Conservation (phyloP, 2,329 filamentous ascomycete genomes). For the Microascus cirrosus region DNA sequence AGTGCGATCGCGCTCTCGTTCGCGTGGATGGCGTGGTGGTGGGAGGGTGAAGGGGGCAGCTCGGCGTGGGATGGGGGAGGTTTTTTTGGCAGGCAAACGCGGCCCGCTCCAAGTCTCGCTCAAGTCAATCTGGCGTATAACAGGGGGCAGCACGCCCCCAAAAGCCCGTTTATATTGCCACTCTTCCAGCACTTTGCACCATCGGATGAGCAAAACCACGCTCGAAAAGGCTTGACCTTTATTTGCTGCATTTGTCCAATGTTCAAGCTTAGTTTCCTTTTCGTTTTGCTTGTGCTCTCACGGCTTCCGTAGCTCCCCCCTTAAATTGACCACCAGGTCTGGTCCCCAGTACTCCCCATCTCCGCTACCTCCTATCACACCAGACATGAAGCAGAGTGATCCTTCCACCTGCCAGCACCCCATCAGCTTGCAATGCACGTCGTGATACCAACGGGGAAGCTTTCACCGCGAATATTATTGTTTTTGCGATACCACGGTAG, state of each 20-base stretch:
- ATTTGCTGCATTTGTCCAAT: background rate
- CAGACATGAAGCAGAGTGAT: background rate
- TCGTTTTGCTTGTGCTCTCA: background rate
- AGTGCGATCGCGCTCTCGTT: background rate
- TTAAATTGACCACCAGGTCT: background rate
- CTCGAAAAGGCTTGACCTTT: background rate
- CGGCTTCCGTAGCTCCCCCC: background rate
- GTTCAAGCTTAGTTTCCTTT: background rate
- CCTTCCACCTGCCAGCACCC: background rate
- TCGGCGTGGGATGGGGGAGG: background rate
- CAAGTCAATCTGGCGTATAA: background rate
- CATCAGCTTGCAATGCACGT: background rate
- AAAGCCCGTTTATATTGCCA: background rate
- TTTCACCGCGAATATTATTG: background rate
- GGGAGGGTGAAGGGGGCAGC: background rate
- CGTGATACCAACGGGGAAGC: background rate
- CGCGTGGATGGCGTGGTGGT: background rate
- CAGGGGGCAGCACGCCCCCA: background rate
- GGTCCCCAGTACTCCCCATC: background rate
- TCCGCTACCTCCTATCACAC: background rate
- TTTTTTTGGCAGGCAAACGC: background rate
- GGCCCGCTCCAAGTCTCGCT: background rate
- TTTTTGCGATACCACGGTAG: background rate
- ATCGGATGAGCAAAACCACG: background rate
- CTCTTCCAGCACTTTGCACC: background rate